phyloP scores from a whole-genome alignment of 192 early-diverging fungal genomes.

The Obelidium mucronatum region DNA sequence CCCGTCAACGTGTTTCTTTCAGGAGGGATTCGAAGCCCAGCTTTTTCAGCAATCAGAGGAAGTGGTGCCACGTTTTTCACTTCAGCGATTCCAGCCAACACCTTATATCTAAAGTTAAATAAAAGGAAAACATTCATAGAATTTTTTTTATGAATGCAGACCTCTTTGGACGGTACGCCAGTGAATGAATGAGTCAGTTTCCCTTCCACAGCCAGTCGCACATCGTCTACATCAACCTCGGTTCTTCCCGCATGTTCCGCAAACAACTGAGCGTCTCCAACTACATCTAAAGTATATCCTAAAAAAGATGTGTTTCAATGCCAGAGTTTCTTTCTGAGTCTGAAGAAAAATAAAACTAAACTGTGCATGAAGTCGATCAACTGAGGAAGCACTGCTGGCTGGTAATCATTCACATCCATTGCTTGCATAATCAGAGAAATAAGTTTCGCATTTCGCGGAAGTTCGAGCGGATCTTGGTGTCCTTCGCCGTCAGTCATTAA shows the following conservation, averaged over 20 bases:
- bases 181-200: conserved; percentile 92
- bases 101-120: not conserved
- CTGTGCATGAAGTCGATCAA: conserved; percentile 93
- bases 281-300: conserved; percentile 91
- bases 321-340: not conserved
- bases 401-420: conserved; percentile 86
- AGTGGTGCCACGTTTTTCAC: conserved; percentile 58
- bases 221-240: conserved; percentile 85
- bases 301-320: not conserved
- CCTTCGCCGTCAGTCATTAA: not conserved
- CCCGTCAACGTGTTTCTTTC: conserved; percentile 60
- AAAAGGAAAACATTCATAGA: too few relatives aligned
- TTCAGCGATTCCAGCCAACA: conserved; percentile 50
- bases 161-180: conserved; percentile 86
- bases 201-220: conserved; percentile 91
- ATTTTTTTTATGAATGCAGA: conserved; percentile 52
- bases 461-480: conserved; percentile 53
- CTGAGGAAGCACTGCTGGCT: conserved; percentile 89
- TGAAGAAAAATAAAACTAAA: conserved; percentile 32
- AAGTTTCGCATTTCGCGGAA: conserved; percentile 73
- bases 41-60: conserved; percentile 59
- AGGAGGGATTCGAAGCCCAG: conserved; percentile 61
- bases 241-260: conserved; percentile 86
- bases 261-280: conserved; percentile 90
- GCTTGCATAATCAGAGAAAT: conserved; percentile 86